A percentile compares a stretch with the other conserved stretches of the same genome.
phyloP scores from a whole-genome alignment of 2,329 filamentous ascomycete genomes.

The Onygenales sp. region DNA sequence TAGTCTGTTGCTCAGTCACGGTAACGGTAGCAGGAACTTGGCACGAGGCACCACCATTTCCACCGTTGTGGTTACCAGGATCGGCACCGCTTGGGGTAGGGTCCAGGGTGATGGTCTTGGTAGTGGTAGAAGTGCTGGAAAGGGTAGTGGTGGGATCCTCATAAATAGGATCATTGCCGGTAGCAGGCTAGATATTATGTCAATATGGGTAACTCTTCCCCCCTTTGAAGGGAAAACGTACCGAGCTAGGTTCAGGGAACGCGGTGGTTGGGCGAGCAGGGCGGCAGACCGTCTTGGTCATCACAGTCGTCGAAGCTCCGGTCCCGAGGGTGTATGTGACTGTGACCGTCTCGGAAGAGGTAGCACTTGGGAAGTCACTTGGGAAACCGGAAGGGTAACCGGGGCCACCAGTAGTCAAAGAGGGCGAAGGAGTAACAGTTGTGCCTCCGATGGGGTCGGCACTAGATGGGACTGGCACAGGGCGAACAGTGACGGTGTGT shows the following conservation, averaged over 20 bases:
- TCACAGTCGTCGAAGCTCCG: conserved; percentile 24
- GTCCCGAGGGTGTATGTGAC: conserved; percentile 32
- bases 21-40: conserved; percentile 17
- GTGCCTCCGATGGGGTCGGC: background rate
- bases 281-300: conserved; percentile 29
- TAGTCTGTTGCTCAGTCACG: conserved; percentile 25
- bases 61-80: conserved; percentile 4
- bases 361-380: background rate
- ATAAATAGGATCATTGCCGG: background rate
- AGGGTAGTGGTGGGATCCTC: conserved; percentile 18
- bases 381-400: conserved; percentile 2
- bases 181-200: background rate
- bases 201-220: background rate
- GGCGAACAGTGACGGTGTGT: background rate
- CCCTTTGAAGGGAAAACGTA: background rate
- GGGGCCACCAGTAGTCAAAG: background rate
- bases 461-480: background rate
- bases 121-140: conserved; percentile 19
- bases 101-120: conserved; percentile 14
- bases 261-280: conserved; percentile 17
- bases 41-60: background rate
- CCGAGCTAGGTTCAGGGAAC: background rate
- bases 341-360: conserved; percentile 17
- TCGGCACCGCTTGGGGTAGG: background rate
- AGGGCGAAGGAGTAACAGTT: background rate